Evolutionary conservation across 2,329 filamentous ascomycete genomes (phyloP), one percentile per base, ranked within the genome.

Genomic region (Delphinella strobiligena): DNA sequence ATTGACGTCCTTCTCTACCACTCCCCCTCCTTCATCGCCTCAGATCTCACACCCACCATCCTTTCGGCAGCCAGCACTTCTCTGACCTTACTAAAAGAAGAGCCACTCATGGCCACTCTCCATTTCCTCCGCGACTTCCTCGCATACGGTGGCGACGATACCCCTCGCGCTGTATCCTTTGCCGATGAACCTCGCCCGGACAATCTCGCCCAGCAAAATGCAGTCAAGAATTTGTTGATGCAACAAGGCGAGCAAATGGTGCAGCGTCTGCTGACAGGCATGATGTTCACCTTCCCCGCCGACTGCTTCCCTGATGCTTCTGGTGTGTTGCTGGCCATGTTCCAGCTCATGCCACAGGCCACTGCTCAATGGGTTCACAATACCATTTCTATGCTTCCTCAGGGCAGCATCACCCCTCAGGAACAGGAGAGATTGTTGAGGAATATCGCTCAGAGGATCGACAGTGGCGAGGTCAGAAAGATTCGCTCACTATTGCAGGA

Each of bases 221-320:
- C 80, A 5, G 81, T 96, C 43, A 83, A 81, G 59, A 71, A 75
- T 44, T 71, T 95, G 38, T 65, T 93, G 17, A 48, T 71, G 2
- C 64, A 69, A 1, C 78, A 87, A 47, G 57, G 91, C 29, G 80
- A 86, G 53, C 66, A 77, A 41, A 69, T 98, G 19, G 80, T 91
- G 5, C 89, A 94, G 61, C 82, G 88, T 47, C 80, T 93, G 42
- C 72, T 98, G 66, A 91, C 88, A 1, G 91, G 91, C 44, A 93
- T 98, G 88, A 96, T 98, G 89, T 95, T 95, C 59, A 93, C 82
- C 1, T 98, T 98, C 64, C 93, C 91, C 0, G 77, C 84, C 32
- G 91, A 96, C 59, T 95, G 88, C 63, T 93, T 96, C 55, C 80
- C 88, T 0, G 91, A 98, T 56, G 88, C 87, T 12, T 94, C 86